Evolutionary conservation across 805 yeast species (phyloP), one percentile per base, ranked within the genome.

Genomic region (Nakazawaea peltata): DNA sequence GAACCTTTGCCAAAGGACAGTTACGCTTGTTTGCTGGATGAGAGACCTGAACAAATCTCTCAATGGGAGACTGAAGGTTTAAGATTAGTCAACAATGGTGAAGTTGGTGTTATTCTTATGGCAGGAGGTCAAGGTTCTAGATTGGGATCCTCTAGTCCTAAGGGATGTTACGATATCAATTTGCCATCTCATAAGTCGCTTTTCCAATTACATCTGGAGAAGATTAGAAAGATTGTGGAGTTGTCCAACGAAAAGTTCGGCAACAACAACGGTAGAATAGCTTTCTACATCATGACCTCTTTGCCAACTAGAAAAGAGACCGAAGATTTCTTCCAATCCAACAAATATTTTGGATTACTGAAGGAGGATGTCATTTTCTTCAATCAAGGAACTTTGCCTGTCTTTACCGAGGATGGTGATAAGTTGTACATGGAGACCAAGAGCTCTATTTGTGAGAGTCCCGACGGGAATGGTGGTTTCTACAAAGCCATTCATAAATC

Each of bases 111-210:
- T 4, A 67, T 92, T 28, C 65, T 92, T 34, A 81, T 92, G 83
- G 97, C 99, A 10, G 99, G 99, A 38, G 99, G 99, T 33, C 98
- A 92, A 58, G 99, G 99, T 22, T 83, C 97, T 6, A 70, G 99
- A 43, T 66, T 92, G 36, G 98, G 98, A 1, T 86, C 95, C 1
- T 63, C 77, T 4, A 74, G 65, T 18, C 99, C 99, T 25, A 92
- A 92, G 58, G 99, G 99, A 1, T 90, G 97, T 58, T 92, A 75
- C 53, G 74, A 90, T 54, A 79, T 92, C 41, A 81, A 81, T 0
- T 69, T 92, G 33, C 95, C 96, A 1, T 83, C 95, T 2, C 67
- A 69, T 23, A 85, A 85, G 54, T 74, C 94, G 1, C 63, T 92
- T 39, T 92, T 92, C 58, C 95, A 87, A 56, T 70, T 92, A 37